Base-by-base conservation (phyloP, 1,284 basidiomycete species). In the Leccinum pallidistipes region DNA sequence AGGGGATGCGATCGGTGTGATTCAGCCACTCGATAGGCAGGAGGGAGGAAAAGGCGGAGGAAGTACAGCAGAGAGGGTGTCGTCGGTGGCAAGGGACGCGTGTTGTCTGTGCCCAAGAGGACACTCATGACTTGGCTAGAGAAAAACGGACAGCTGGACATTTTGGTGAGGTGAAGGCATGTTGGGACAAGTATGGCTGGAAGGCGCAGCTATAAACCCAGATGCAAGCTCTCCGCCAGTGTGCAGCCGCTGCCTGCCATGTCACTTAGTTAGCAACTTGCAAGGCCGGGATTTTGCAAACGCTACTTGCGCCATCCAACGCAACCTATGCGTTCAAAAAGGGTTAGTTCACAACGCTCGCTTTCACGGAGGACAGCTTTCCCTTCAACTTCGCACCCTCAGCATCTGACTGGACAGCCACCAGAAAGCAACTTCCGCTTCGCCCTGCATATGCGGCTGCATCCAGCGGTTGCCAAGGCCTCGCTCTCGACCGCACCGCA, bases 11-110 rank as follows among this genome's bases (percentile, higher is more conserved):
- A 91, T 94, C 0, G 97, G 97, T 5, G 92, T 98, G n/a, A 85
- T 97, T 12, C 89, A 96, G 73, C 85, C 91, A 56, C 81, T 99
- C 10, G 95, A 99, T 72, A 80, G 97, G 8, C 92, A 98, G 76
- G 97, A 99, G 77, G 84, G 91, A 14, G 93, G 92, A 1, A 80
- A 84, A 66, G 84, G 86, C 64, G 87, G 86, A 0, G 68, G 66
- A 49, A 91, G 88, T 66, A 92, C 94, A 2, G 88, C 96, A 18
- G 85, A 88, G 91, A 95, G 72, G 75, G 76, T 55, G 81, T 95
- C 55, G 85, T 91, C 51, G 82, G 81, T 32, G 84, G 94, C 16
- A 67, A 65, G 80, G 87, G 86, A 10, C 79, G 83, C 32, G 89
- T 89, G n/a, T 76, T 80, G 57, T 88, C 89, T n/a, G 93, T 95